Percentiles rank a stretch among this genome's conserved stretches.
Conservation (phyloP, 768 basidiomycete genomes). For the Naganishia kalamii region DNA sequence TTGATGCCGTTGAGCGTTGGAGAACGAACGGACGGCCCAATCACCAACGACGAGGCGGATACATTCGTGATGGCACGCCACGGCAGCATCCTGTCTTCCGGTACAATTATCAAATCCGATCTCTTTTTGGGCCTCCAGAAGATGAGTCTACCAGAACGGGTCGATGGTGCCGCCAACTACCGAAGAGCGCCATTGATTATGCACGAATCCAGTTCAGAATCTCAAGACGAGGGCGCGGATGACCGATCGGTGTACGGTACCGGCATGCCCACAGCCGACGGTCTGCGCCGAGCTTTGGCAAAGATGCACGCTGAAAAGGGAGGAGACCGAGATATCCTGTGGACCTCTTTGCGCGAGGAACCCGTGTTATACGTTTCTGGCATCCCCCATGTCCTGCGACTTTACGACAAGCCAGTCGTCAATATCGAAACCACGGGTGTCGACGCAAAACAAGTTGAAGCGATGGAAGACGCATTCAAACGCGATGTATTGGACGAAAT, state of each 20-base stretch:
- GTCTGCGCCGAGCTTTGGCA: constrained; percentile 68
- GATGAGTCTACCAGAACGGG: constrained; percentile 88
- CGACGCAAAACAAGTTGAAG: constrained; percentile 79
- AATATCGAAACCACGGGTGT: constrained; percentile 97
- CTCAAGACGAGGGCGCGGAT: constrained; percentile 46
- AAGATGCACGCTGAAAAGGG: constrained; percentile 73
- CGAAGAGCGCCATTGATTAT: constrained; percentile 62
- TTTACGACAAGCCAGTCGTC: constrained; percentile 78
- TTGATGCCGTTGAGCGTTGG: constrained; percentile 71
- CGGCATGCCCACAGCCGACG: constrained; percentile 41
- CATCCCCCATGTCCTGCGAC: constrained; percentile 53
- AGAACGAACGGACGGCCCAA: constrained; percentile 55
- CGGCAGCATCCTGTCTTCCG: constrained; percentile 68
- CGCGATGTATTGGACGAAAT: constrained; percentile 78
- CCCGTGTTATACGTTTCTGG: constrained; percentile 86
- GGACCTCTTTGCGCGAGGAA: constrained; percentile 96
- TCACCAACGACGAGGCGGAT: constrained; percentile 84
- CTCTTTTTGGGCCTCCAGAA: constrained; percentile 64
- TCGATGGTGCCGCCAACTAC: constrained; percentile 93
- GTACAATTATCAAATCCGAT: constrained; percentile 65
- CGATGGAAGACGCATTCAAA: constrained; percentile 83
- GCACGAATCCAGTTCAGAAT: neutral
- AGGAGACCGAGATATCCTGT: constrained; percentile 70
- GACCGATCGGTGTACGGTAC: constrained; percentile 56
- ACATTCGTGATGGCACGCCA: constrained; percentile 74